Evolutionary conservation across 2,329 filamentous ascomycete species (phyloP), one percentile per base, ranked within the genome.

Genomic region (Exophiala viscosa): DNA sequence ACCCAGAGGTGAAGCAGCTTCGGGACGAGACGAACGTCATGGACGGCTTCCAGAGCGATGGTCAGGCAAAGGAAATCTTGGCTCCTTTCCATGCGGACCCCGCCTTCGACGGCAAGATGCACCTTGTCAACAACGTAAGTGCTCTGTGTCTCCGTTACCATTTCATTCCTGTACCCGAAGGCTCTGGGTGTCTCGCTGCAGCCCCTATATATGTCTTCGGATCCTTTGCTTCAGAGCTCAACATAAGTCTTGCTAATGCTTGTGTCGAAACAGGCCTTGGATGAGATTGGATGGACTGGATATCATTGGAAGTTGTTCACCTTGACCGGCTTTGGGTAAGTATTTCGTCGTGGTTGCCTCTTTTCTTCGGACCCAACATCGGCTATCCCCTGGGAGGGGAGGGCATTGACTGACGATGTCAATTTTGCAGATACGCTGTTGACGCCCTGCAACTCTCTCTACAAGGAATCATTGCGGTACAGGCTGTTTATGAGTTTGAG

Each of bases 301-400:
- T 83, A 78, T 59, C 81, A 84, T 56, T 73, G 72, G 64, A 83
- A 83, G 64, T 69, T 84, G 0, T 83, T 84, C 66, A 76, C 77
- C 59, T 70, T 84, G 40, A 83, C 82, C 59, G 81, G 81, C 6
- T 83, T 83, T 57, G 80, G 80, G 52, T 77, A 71, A 54, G 66
- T 64, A 1, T 10, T 10, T 40, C 10, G 2, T 15, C 20, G 9
- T 9, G 20, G 38, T 14, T 7, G 9, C 23, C 23, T 7, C 23
- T 5, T 28, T 5, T 5, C 8, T 28, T 28, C 20, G 8, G 23
- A 7, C 23, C 23, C 23, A 28, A 7, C 23, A 18, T 17, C 38
- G 9, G 10, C 15, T 18, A 18, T 40, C 13, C 14, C 18, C 18
- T 18, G 15, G 10, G 11, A 40, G 11, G 10, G 5, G 17, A 10